These are phyloP conservation scores for Pyrus betulifolia DNA, from an alignment of 306 rosid genomes.

Conservation along the genomic window DNA sequence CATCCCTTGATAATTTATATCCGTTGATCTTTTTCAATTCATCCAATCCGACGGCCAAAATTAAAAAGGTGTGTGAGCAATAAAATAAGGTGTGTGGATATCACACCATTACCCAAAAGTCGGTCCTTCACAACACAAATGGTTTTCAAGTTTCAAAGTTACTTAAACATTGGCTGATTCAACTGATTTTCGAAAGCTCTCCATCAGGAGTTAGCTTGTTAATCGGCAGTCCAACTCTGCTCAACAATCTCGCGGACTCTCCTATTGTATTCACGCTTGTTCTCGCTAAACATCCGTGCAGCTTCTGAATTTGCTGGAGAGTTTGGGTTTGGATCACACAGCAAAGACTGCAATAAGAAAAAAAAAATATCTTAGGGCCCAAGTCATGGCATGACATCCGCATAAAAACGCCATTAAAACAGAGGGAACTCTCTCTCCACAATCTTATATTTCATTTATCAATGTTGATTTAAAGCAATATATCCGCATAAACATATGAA, in stretches of 20 bases:
- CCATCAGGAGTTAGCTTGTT: slow-evolving; percentile 10
- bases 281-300: slow-evolving; percentile 91
- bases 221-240: slow-evolving; percentile 99
- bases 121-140: slow-evolving; percentile 35
- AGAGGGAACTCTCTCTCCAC: slow-evolving; percentile 3
- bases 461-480: background rate
- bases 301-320: slow-evolving; percentile 99
- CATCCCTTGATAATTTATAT: no score
- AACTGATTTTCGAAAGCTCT: slow-evolving; percentile 29
- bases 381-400: background rate
- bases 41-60: no score
- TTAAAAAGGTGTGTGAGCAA: no score
- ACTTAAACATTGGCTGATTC: slow-evolving; percentile 39
- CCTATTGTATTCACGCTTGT: slow-evolving; percentile 92
- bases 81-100: no score
- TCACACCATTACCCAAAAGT: background rate
- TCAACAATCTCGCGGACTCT: slow-evolving; percentile 86
- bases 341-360: slow-evolving; percentile 69
- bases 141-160: slow-evolving; percentile 34
- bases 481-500: background rate
- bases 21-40: no score
- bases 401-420: background rate
- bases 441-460: background rate
- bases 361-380: background rate
- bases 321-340: slow-evolving; percentile 94